These are phyloP conservation scores for Plectosphaerella plurivora DNA, from an alignment of 2,329 filamentous ascomycete genomes.

Conservation along the genomic window DNA sequence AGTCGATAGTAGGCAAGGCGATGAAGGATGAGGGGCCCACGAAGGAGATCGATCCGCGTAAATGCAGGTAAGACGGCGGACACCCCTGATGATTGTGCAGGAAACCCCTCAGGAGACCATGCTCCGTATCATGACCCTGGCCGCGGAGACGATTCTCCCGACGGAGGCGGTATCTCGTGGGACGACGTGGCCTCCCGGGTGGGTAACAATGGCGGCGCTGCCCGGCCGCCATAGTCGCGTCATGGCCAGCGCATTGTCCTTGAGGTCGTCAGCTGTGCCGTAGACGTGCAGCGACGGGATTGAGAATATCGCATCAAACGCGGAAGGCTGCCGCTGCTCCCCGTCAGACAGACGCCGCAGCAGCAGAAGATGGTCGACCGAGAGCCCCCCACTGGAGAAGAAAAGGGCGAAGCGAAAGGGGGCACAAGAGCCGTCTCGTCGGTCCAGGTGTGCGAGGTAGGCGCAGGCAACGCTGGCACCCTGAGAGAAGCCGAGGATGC, in stretches of 20 bases:
- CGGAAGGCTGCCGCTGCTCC: too few relatives aligned
- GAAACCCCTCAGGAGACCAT: not conserved
- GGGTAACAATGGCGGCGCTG: not conserved
- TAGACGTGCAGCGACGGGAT: not conserved
- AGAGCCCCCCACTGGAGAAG: constrained; percentile 2
- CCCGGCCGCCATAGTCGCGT: not conserved
- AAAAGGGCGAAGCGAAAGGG: constrained; percentile 8
- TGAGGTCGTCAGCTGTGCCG: not conserved
- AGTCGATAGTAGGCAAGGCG: not conserved
- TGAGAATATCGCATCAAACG: too few relatives aligned
- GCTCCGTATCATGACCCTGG: not conserved
- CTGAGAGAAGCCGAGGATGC: constrained; percentile 15
- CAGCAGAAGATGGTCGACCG: not conserved
- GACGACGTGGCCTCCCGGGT: not conserved
- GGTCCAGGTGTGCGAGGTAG: constrained; percentile 5
- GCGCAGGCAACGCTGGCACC: constrained; percentile 9
- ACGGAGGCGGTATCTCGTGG: not conserved
- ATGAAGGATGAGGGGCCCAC: not conserved
- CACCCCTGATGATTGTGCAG: not conserved
- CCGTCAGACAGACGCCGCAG: not conserved
- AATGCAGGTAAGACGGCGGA: not conserved
- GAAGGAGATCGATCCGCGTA: not conserved
- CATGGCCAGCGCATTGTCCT: not conserved
- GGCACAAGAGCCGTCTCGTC: constrained; percentile 1
- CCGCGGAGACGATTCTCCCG: not conserved